Percentiles rank a stretch among this genome's conserved stretches.
These are phyloP conservation scores for Plectosphaerella cucumerina DNA, from an alignment of 2,329 filamentous ascomycete genomes.

Conservation along the genomic window DNA sequence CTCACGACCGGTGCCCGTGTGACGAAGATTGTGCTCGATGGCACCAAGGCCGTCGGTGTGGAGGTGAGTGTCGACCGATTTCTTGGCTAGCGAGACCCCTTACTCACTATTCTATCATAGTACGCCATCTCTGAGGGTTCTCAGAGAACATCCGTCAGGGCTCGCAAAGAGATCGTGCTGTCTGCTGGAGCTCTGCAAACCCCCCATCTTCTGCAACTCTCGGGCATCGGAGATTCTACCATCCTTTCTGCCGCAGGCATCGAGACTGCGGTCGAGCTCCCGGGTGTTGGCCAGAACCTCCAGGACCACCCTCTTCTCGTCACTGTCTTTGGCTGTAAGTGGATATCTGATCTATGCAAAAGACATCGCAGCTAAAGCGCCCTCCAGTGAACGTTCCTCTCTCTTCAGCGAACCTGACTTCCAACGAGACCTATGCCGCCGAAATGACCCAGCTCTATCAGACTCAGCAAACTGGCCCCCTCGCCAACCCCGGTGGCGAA, in stretches of 20 bases:
- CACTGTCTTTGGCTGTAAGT: background rate
- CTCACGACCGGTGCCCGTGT: background rate
- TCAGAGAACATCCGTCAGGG: conserved; percentile 3
- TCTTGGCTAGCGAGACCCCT: background rate
- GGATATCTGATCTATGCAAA: background rate
- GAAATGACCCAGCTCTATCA: conserved; percentile 26
- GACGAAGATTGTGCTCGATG: background rate
- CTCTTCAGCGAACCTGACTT: conserved; percentile 15
- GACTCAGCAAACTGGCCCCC: conserved; percentile 21
- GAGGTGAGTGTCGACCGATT: background rate
- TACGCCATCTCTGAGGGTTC: conserved; percentile 4
- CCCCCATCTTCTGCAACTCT: conserved; percentile 43
- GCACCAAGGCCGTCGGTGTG: background rate
- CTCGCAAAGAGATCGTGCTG: conserved; percentile 33
- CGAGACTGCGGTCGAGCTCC: conserved; percentile 6
- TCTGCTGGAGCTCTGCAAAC: conserved; percentile 35
- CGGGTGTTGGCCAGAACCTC: conserved; percentile 7
- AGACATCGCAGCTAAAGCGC: background rate
- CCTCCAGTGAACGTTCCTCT: background rate
- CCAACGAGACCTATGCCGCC: conserved; percentile 26
- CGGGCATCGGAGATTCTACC: conserved; percentile 38
- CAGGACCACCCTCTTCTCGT: conserved; percentile 7
- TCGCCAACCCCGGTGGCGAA: conserved; percentile 19
- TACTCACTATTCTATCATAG: background rate
- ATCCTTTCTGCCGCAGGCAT: conserved; percentile 33